Evolutionary conservation across 306 rosid species (phyloP), one percentile per base, ranked within the genome.

Genomic region (Echinosophora koreensis): DNA sequence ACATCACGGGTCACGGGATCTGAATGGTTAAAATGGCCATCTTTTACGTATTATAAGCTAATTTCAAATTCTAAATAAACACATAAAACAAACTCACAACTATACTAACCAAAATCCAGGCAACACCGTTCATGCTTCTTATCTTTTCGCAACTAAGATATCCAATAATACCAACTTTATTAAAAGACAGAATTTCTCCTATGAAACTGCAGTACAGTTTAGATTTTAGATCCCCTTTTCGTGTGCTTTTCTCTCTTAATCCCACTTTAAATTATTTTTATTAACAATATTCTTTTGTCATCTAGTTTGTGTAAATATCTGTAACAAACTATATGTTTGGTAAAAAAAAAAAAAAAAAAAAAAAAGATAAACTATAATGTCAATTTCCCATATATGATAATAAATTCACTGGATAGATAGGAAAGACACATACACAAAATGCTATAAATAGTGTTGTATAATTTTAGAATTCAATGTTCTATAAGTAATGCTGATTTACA

Each of bases 401-500:
- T 3, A 6, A 37, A 63, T 15, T n/a, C 7, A 11, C 15, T 67
- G 82, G 18, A 5, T 7, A 30, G 73, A 78, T 34, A 73, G 9
- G 72, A 70, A 70, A 62, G 62, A 52, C 17, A 52, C 57, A 28
- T 0, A 30, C 44, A n/a, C 18, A 14, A 11, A 13, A 57, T 46
- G 0, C 62, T 77, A 73, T 76, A 67, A 46, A 62, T 72, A 72
- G 41, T 60, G 38, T 49, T n/a, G 10, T 60, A 5, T 44, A 27
- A 8, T 7, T 38, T 10, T 27, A 4, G 38, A 41, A 15, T 66
- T 59, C 7, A 63, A 18, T 60, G 7, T 66, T 41, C 18, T 18
- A 15, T 3, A 1, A 14, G 0, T 9, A 28, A 41, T 83, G 18
- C 14, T 52, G 5, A 4, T 44, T 6, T 12, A 10, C 1, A 15